Conservation (phyloP, 1,284 basidiomycete species). For the Fereydounia khargensis region DNA sequence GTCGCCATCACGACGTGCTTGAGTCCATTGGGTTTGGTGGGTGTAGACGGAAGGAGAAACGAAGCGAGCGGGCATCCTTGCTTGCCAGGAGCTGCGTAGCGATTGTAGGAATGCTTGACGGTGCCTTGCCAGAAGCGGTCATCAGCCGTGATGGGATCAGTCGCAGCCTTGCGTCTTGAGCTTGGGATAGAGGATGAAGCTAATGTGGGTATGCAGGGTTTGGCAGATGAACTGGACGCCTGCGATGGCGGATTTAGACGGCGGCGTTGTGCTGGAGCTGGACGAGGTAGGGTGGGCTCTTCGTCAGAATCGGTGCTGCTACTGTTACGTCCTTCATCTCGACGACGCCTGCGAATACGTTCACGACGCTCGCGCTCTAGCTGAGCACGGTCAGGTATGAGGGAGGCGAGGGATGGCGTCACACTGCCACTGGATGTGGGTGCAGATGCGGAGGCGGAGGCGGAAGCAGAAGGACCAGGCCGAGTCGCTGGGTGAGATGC, state of each 20-base stretch:
- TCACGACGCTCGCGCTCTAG: conserved; percentile 42
- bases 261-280: background rate
- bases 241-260: background rate
- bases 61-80: conserved; percentile 23
- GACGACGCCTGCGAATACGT: conserved; percentile 25
- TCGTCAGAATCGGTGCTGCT: conserved; percentile 11
- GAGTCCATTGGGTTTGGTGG: conserved; percentile 15
- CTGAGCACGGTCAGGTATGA: conserved; percentile 37
- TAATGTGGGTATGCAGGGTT: too few species aligned
- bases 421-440: background rate
- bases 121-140: conserved; percentile 47
- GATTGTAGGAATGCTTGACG: conserved; percentile 44
- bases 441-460: background rate
- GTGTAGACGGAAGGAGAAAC: conserved; percentile 37
- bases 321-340: conserved; percentile 16
- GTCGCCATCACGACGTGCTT: conserved; percentile 39
- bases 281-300: background rate
- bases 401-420: background rate
- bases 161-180: conserved; percentile 1
- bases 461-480: background rate
- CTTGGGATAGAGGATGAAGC: too few species aligned
- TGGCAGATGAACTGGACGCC: too few species aligned
- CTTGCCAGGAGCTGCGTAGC: conserved; percentile 8
- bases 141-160: conserved; percentile 11
- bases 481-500: background rate